phyloP scores from a whole-genome alignment of 106 monocot genomes.

The Platanthera zijinensis region DNA sequence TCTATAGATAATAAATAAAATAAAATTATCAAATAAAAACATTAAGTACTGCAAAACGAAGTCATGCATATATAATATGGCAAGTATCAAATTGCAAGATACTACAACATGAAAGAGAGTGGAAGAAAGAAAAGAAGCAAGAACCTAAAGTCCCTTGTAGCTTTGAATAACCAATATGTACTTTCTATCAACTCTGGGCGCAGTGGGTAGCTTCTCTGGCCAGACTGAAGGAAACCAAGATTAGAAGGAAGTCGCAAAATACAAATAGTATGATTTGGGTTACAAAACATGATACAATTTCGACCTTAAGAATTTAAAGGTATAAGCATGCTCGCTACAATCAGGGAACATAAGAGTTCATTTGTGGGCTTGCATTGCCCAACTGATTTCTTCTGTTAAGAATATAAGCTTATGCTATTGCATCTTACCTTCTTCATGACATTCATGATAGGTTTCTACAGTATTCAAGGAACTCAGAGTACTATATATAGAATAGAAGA shows the following conservation, averaged over 20 bases:
- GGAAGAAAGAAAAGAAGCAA: constrained; percentile 5
- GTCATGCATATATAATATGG: neutral
- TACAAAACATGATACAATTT: neutral
- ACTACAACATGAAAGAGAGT: neutral
- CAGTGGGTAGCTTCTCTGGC: constrained; percentile 91
- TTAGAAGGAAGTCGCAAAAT: constrained; percentile 5
- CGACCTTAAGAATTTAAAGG: neutral
- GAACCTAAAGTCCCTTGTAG: constrained; percentile 89
- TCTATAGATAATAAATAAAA: neutral
- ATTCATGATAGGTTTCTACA: too few relatives aligned
- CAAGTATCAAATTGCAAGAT: neutral
- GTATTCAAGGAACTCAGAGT: too few relatives aligned
- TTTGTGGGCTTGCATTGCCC: neutral
- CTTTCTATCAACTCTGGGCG: constrained; percentile 96
- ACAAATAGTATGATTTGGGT: neutral
- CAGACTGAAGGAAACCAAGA: constrained; percentile 36
- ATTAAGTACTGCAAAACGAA: neutral
- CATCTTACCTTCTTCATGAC: too few relatives aligned
- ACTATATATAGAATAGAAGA: too few relatives aligned
- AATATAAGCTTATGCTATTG: neutral
- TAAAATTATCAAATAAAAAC: neutral
- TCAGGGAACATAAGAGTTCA: neutral
- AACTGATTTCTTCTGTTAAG: neutral
- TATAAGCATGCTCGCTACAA: neutral
- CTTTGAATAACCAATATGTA: constrained; percentile 96